phyloP scores from a whole-genome alignment of 371 early-diverging fungal genomes.

The Blyttiomyces sp. region DNA sequence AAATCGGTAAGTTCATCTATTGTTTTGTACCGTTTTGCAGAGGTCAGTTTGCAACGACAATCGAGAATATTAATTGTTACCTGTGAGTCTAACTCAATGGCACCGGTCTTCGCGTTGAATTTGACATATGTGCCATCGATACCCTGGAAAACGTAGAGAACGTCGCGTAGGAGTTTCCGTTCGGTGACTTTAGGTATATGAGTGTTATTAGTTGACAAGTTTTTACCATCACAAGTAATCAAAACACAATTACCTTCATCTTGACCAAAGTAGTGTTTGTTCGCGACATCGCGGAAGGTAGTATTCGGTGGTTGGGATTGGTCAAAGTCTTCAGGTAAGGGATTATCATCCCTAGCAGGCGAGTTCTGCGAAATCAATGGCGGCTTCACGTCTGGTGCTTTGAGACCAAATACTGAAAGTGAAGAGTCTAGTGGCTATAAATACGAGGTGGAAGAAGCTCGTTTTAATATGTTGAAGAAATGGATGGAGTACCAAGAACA shows the following conservation, averaged over 20 bases:
- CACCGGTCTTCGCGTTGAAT: constrained; percentile 49
- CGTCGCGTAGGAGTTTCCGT: constrained; percentile 65
- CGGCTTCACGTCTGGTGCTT: too few relatives aligned
- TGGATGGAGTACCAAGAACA: background rate
- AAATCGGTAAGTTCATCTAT: constrained; percentile 50
- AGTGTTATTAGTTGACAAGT: too few relatives aligned
- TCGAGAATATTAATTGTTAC: constrained; percentile 12
- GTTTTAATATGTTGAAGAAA: background rate
- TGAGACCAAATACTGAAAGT: constrained; percentile 6
- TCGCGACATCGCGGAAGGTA: too few relatives aligned
- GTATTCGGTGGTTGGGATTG: too few relatives aligned
- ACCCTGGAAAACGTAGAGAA: constrained; percentile 90
- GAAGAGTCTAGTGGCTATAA: constrained; percentile 3
- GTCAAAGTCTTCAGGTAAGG: too few relatives aligned
- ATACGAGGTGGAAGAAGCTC: background rate
- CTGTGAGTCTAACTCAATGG: constrained; percentile 50
- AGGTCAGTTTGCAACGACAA: background rate
- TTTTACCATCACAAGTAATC: too few relatives aligned
- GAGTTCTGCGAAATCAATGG: background rate
- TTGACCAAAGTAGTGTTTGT: too few relatives aligned
- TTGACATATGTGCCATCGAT: constrained; percentile 84
- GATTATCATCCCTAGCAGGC: too few relatives aligned
- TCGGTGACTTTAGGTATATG: too few relatives aligned
- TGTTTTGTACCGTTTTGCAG: background rate
- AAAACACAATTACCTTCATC: too few relatives aligned